A percentile compares a stretch with the other conserved stretches of the same genome.
These are phyloP conservation scores for Aspergillus intermedius DNA, from an alignment of 2,329 filamentous ascomycete genomes.

Conservation along the genomic window DNA sequence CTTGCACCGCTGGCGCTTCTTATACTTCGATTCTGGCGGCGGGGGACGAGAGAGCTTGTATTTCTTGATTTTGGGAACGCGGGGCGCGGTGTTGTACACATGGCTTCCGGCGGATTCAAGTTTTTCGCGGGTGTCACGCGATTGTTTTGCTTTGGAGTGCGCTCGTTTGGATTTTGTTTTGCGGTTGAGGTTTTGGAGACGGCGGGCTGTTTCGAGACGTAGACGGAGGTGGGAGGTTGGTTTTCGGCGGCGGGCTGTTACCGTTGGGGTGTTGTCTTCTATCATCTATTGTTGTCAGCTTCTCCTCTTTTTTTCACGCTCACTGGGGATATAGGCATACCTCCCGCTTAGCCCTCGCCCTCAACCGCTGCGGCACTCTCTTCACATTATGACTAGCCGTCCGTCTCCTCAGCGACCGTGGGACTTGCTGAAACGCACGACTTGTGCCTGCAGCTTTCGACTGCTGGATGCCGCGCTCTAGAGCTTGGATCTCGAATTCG, in stretches of 20 bases:
- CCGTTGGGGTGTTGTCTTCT: constrained; percentile 84
- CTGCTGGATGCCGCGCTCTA: constrained; percentile 73
- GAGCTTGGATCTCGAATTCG: constrained; percentile 79
- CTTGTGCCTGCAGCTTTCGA: constrained; percentile 59
- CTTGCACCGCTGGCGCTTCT: constrained; percentile 79
- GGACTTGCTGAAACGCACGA: constrained; percentile 86
- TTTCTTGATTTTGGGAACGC: constrained; percentile 61
- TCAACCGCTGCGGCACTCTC: constrained; percentile 72
- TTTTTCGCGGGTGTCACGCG: constrained; percentile 19
- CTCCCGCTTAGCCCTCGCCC: constrained; percentile 60
- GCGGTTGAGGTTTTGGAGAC: constrained; percentile 55
- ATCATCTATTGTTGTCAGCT: constrained; percentile 54
- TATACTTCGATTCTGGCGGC: constrained; percentile 62
- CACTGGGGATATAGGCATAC: constrained; percentile 23
- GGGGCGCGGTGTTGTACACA: constrained; percentile 31
- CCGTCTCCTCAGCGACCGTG: constrained; percentile 72
- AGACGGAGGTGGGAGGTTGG: constrained; percentile 41
- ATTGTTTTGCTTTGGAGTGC: constrained; percentile 40
- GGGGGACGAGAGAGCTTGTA: constrained; percentile 61
- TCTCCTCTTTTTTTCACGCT: neutral
- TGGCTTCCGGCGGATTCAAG: constrained; percentile 23
- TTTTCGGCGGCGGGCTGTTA: constrained; percentile 51
- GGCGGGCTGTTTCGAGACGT: constrained; percentile 69
- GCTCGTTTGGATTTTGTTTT: constrained; percentile 36
- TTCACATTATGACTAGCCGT: constrained; percentile 95